Percentiles rank a stretch among this genome's conserved stretches.
Evolutionary conservation across 2,329 filamentous ascomycete genomes (phyloP).

Genomic region (Grosmannia huntii): DNA sequence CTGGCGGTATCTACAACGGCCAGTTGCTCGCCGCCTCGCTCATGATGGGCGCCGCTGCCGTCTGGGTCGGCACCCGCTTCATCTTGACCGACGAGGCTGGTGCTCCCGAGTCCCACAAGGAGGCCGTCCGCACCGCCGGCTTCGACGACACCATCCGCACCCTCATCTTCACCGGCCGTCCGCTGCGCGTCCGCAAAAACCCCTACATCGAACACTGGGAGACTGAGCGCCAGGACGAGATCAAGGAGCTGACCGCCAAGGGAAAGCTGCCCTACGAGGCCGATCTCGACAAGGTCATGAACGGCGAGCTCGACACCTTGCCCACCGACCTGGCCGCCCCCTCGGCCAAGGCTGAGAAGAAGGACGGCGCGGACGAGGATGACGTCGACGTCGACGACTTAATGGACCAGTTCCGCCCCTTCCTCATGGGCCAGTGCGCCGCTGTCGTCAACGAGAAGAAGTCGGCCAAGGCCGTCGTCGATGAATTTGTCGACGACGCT

Average conservation of each 20-base stretch:
- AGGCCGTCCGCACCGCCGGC: slow-evolving; percentile 79
- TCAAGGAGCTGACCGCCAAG: slow-evolving; percentile 81
- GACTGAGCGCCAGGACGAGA: slow-evolving; percentile 76
- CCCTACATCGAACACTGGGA: slow-evolving; percentile 95
- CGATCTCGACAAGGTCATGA: slow-evolving; percentile 72
- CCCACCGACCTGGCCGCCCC: slow-evolving; percentile 32
- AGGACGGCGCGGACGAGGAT: slow-evolving; percentile 54
- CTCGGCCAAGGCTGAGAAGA: slow-evolving; percentile 29
- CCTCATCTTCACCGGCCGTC: slow-evolving; percentile 96
- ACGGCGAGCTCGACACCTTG: slow-evolving; percentile 49
- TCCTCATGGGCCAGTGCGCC: slow-evolving; percentile 92
- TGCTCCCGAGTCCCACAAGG: slow-evolving; percentile 86
- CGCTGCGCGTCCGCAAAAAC: slow-evolving; percentile 86
- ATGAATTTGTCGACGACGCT: slow-evolving; percentile 83
- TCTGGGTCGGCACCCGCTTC: slow-evolving; percentile 97
- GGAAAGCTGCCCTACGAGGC: slow-evolving; percentile 88
- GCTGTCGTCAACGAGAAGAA: slow-evolving; percentile 91
- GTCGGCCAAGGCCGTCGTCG: slow-evolving; percentile 79
- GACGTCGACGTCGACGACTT: slow-evolving; percentile 64
- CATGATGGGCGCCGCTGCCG: slow-evolving; percentile 82
- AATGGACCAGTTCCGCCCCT: slow-evolving; percentile 83
- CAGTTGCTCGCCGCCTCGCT: slow-evolving; percentile 79
- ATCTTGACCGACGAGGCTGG: slow-evolving; percentile 89
- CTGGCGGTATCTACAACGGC: slow-evolving; percentile 88
- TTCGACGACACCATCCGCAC: slow-evolving; percentile 96